Evolutionary conservation across 805 yeast genomes (phyloP).

Genomic region (Pichia occidentalis): DNA sequence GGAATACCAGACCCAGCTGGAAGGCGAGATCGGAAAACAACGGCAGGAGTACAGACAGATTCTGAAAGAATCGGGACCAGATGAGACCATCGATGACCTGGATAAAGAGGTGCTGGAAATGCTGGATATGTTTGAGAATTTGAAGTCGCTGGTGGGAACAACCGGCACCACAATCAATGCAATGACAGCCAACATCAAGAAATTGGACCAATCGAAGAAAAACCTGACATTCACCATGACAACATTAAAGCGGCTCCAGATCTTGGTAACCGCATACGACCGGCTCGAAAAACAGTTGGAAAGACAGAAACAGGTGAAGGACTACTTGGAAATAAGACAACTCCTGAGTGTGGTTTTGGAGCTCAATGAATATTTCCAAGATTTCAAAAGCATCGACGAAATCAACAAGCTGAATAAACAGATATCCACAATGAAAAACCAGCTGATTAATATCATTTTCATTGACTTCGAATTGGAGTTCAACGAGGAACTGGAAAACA

Average conservation of each 20-base stretch:
- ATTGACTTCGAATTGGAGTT: slow-evolving; percentile 59
- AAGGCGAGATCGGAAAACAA: slow-evolving; percentile 36
- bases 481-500: slow-evolving; percentile 30
- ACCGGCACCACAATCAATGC: slow-evolving; percentile 58
- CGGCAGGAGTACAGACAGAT: slow-evolving; percentile 30
- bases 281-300: slow-evolving; percentile 44
- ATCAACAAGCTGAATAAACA: slow-evolving; percentile 58
- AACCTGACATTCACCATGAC: slow-evolving; percentile 84
- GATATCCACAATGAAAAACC: slow-evolving; percentile 52
- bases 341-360: slow-evolving; percentile 68
- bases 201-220: slow-evolving; percentile 73
- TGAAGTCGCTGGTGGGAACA: slow-evolving; percentile 40
- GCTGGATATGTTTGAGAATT: slow-evolving; percentile 38
- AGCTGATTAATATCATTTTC: slow-evolving; percentile 62
- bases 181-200: slow-evolving; percentile 73
- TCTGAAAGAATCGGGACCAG: slow-evolving; percentile 12
- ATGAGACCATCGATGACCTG: slow-evolving; percentile 20
- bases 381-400: slow-evolving; percentile 78
- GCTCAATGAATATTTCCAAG: slow-evolving; percentile 63
- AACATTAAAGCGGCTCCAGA: slow-evolving; percentile 76
- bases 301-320: slow-evolving; percentile 22
- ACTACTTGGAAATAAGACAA: slow-evolving; percentile 49
- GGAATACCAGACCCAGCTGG: slow-evolving; percentile 44
- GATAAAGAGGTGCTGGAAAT: slow-evolving; percentile 34
- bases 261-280: slow-evolving; percentile 71